A percentile compares a stretch with the other conserved stretches of the same genome.
These are phyloP conservation scores for Aspergillus flavus DNA, from an alignment of 2,329 filamentous ascomycete species.

Conservation along the genomic window DNA sequence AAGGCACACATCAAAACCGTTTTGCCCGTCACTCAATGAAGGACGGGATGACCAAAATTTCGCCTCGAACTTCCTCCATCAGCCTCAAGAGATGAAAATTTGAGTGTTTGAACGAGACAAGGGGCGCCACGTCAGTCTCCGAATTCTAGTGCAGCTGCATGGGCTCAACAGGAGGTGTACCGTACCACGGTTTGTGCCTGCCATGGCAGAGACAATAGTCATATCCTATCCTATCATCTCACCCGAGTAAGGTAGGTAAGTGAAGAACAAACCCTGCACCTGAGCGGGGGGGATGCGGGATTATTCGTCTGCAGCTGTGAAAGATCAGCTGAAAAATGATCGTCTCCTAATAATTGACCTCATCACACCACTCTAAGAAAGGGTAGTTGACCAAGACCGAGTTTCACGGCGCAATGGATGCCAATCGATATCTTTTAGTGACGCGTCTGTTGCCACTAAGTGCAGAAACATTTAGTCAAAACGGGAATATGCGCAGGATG, in stretches of 20 bases:
- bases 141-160: conserved; percentile 44
- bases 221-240: conserved; percentile 42
- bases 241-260: conserved; percentile 27
- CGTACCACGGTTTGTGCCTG: conserved; percentile 38
- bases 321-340: conserved; percentile 46
- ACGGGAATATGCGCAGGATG: conserved; percentile 33
- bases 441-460: conserved; percentile 36
- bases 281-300: conserved; percentile 41
- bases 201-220: conserved; percentile 32
- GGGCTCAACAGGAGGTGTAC: conserved; percentile 37
- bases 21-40: conserved; percentile 16
- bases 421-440: conserved; percentile 36
- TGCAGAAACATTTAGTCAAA: conserved; percentile 30
- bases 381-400: conserved; percentile 16
- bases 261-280: conserved; percentile 38
- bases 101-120: conserved; percentile 34
- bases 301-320: conserved; percentile 42
- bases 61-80: conserved; percentile 27
- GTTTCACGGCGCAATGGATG: conserved; percentile 23
- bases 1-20: conserved; percentile 11
- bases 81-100: conserved; percentile 29
- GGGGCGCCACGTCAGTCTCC: conserved; percentile 44
- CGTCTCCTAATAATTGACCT: conserved; percentile 25
- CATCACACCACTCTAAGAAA: conserved; percentile 23
- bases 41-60: conserved; percentile 23